These are phyloP conservation scores for Geosmithia putterillii DNA, from an alignment of 2,329 filamentous ascomycete genomes.

Conservation along the genomic window DNA sequence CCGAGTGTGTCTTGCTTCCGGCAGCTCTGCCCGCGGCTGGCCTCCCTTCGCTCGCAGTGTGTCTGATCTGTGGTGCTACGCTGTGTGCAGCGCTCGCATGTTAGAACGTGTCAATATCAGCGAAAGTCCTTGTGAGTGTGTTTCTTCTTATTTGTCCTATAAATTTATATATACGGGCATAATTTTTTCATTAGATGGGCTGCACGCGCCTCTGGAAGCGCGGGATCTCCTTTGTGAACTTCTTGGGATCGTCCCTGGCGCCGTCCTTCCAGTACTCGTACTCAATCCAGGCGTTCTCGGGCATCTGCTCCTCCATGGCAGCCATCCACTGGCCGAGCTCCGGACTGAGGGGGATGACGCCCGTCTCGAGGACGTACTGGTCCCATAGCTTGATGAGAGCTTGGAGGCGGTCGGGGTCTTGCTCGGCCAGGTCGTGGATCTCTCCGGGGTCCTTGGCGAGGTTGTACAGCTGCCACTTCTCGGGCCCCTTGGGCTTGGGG, in stretches of 20 bases:
- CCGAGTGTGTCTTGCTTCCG: too few species aligned
- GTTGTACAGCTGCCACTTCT: constrained; percentile 46
- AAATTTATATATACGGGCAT: too few species aligned
- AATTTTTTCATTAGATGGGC: constrained; percentile 1
- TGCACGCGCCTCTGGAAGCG: constrained; percentile 1
- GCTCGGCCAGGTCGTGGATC: constrained; percentile 27
- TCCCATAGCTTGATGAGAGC: constrained; percentile 42
- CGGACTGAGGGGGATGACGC: constrained; percentile 16
- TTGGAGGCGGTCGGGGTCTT: constrained; percentile 27
- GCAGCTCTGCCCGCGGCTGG: too few species aligned
- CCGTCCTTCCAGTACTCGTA: constrained; percentile 46
- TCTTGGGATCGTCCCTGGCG: constrained; percentile 27
- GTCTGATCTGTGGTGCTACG: too few species aligned
- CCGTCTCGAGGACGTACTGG: constrained; percentile 22
- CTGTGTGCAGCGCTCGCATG: too few species aligned
- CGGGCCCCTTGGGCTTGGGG: constrained; percentile 31
- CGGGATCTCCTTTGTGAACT: constrained; percentile 16
- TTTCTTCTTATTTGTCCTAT: too few species aligned
- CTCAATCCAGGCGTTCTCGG: constrained; percentile 52
- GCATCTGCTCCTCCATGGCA: constrained; percentile 51
- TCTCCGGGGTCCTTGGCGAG: constrained; percentile 38
- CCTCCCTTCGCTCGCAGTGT: too few species aligned
- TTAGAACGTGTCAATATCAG: too few species aligned
- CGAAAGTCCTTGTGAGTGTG: too few species aligned
- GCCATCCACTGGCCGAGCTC: constrained; percentile 45